phyloP scores from a whole-genome alignment of 805 yeast genomes.

The Zygosaccharomyces pseudorouxii region DNA sequence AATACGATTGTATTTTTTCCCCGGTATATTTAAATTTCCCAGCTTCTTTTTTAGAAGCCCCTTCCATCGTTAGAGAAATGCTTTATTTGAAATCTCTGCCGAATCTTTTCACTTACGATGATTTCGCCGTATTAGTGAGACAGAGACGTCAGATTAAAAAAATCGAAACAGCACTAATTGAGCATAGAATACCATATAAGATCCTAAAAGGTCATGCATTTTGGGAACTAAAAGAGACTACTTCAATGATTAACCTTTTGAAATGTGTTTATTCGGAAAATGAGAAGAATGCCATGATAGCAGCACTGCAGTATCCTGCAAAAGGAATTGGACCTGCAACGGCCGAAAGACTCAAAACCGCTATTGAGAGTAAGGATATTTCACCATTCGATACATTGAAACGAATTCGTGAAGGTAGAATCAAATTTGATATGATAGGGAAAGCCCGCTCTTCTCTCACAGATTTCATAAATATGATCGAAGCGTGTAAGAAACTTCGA shows the following conservation, averaged over 20 bases:
- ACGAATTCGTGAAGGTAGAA: constrained; percentile 9
- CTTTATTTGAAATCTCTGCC: constrained; percentile 44
- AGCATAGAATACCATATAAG: constrained; percentile 54
- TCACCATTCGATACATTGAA: constrained; percentile 18
- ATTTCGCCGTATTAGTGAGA: constrained; percentile 69
- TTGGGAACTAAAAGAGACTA: constrained; percentile 73
- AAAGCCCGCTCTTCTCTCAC: constrained; percentile 22
- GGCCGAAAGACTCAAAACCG: constrained; percentile 29
- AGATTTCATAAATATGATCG: constrained; percentile 25
- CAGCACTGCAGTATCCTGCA: constrained; percentile 57
- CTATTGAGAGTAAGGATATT: constrained; percentile 13
- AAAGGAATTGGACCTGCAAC: constrained; percentile 64
- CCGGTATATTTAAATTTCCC: constrained; percentile 44
- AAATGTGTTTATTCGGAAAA: constrained; percentile 53
- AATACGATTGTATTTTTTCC: constrained; percentile 39
- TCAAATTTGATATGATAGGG: constrained; percentile 16
- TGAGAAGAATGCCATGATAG: constrained; percentile 56
- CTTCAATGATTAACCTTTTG: constrained; percentile 56
- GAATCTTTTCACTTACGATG: constrained; percentile 45
- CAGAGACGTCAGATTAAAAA: constrained; percentile 55
- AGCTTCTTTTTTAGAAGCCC: constrained; percentile 51
- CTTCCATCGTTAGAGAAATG: constrained; percentile 54
- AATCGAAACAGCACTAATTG: constrained; percentile 60
- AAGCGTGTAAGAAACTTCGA: constrained; percentile 17
- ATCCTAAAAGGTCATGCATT: constrained; percentile 72